These are phyloP conservation scores for Chamaenerion angustifolium DNA, from an alignment of 345 rosid genomes.

Conservation along the genomic window DNA sequence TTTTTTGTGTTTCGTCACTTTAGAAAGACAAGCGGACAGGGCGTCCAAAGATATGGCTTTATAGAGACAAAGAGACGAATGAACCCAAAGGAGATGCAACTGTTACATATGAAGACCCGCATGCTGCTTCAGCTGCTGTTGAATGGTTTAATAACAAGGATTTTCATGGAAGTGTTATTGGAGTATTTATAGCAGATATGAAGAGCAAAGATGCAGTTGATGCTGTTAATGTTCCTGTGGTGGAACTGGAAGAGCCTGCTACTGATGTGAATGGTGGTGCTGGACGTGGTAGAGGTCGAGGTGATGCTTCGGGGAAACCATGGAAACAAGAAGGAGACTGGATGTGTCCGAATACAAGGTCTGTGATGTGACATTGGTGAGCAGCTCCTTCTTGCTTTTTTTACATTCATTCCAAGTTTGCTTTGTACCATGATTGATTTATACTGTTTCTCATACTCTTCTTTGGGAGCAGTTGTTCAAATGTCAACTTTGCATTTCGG, in stretches of 20 bases:
- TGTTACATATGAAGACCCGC: slow-evolving; percentile 92
- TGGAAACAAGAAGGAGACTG: slow-evolving; percentile 99
- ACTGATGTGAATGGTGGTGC: slow-evolving; percentile 32
- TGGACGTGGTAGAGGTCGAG: slow-evolving; percentile 72
- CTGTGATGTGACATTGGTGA: slow-evolving; percentile 99
- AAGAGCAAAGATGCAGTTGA: slow-evolving; percentile 41
- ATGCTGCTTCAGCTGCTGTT: slow-evolving; percentile 93
- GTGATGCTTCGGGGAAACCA: slow-evolving; percentile 59
- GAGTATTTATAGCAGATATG: slow-evolving; percentile 71
- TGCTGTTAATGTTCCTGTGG: slow-evolving; percentile 25
- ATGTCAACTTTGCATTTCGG: slow-evolving; percentile 94
- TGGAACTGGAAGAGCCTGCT: slow-evolving; percentile 41
- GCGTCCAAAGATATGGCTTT: slow-evolving; percentile 84
- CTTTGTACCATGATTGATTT: slow-evolving; percentile 1
- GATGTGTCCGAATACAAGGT: slow-evolving; percentile 99
- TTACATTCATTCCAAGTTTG: slow-evolving; percentile 1
- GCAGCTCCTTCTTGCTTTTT: slow-evolving; percentile 82
- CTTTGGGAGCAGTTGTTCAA: slow-evolving; percentile 70
- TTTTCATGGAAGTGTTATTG: slow-evolving; percentile 72
- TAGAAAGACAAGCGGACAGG: slow-evolving; percentile 93
- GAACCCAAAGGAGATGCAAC: slow-evolving; percentile 98
- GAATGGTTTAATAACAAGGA: slow-evolving; percentile 97
- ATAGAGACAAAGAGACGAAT: slow-evolving; percentile 74
- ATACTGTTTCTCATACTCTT: slow-evolving; percentile 14
- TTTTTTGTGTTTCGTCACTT: background rate